Percentiles rank a stretch among this genome's conserved stretches.
Conservation (phyloP, 495 filamentous ascomycete species). For the Penicillium lagena region DNA sequence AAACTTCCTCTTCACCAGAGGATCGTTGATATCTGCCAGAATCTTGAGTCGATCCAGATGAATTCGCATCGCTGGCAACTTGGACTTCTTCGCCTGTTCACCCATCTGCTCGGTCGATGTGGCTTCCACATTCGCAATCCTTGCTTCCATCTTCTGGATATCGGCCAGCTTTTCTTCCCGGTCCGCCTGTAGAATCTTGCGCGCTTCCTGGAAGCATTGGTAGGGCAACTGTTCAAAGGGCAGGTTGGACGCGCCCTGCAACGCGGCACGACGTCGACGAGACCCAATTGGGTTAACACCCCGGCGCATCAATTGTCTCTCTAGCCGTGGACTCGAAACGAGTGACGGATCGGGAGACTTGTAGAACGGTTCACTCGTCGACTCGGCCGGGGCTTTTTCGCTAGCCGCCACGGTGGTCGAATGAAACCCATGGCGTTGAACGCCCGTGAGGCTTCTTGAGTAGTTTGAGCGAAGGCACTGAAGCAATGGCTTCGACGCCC, state of each 20-base stretch:
- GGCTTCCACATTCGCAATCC: conserved; percentile 54
- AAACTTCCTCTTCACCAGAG: conserved; percentile 86
- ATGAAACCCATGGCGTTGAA: conserved; percentile 33
- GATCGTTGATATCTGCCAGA: conserved; percentile 91
- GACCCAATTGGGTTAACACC: conserved; percentile 67
- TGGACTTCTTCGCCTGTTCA: conserved; percentile 57
- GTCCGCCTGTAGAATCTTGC: conserved; percentile 73
- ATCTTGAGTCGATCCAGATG: conserved; percentile 81
- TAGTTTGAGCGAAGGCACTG: conserved; percentile 52
- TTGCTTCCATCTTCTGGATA: conserved; percentile 52
- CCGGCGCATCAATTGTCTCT: conserved; percentile 51
- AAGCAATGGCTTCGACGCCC: conserved; percentile 59
- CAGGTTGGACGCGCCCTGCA: conserved; percentile 58
- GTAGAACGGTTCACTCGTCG: conserved; percentile 27
- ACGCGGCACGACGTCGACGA: conserved; percentile 71
- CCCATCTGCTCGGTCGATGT: conserved; percentile 52
- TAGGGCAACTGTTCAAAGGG: conserved; percentile 92
- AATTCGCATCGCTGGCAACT: conserved; percentile 62
- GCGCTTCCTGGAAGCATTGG: conserved; percentile 95
- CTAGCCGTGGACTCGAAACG: conserved; percentile 47
- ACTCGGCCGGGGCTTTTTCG: conserved; percentile 35
- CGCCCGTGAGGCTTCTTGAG: conserved; percentile 22
- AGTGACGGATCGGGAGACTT: conserved; percentile 42
- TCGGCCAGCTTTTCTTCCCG: conserved; percentile 70
- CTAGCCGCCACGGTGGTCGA: conserved; percentile 20